Evolutionary conservation across 139 green algal genomes (phyloP), one percentile per base, ranked within the genome.

Genomic region (Chlamydomonas applanata): DNA sequence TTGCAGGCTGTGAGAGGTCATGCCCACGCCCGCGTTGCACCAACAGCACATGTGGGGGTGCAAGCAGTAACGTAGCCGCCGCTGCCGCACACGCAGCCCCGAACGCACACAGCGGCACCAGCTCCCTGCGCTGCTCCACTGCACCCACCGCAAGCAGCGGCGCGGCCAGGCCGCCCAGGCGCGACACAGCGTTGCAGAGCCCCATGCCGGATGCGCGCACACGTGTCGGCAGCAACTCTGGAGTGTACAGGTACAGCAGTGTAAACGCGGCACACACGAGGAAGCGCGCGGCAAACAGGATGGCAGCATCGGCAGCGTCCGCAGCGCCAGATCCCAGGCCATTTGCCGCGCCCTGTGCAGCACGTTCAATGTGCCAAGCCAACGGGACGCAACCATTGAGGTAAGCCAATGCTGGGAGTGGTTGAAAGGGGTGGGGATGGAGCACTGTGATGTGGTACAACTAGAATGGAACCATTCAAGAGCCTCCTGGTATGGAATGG

Each of bases 211-310:
- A 66, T 3, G 59, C 59, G n/a, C 59, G 59, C 59, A 66, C 59
- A 24, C 30, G 59, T 22, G 59, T 66, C 9, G 59, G 59, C 4
- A 66, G n/a, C 59, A 66, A 25, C 59, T 40, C 30, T 9, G 59
- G 59, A 3, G 59, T 66, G 59, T 66, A 66, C n/a, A 66, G 22
- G 59, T 66, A 66, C n/a, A 66, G n/a, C 59, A 66, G 59, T 9
- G 30, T 40, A 25, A 40, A 66, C 9, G 59, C 59, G 4, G 59
- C 29, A 4, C n/a, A 29, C 11, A 66, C 30, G 2, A 66, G 59
- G 59, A 66, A 66, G 59, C 59, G 59, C n/a, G n/a, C 24, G n/a
- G 30, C 11, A 30, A 66, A 35, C n/a, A 66, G 25, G 24, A 66
- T 66, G 24, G n/a, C 59, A 14, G 59, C 25, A 25, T 29, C 59